Evolutionary conservation across 1,139 yeast genomes (phyloP), one percentile per base, ranked within the genome.

Genomic region (Suhomyces atakaporum): DNA sequence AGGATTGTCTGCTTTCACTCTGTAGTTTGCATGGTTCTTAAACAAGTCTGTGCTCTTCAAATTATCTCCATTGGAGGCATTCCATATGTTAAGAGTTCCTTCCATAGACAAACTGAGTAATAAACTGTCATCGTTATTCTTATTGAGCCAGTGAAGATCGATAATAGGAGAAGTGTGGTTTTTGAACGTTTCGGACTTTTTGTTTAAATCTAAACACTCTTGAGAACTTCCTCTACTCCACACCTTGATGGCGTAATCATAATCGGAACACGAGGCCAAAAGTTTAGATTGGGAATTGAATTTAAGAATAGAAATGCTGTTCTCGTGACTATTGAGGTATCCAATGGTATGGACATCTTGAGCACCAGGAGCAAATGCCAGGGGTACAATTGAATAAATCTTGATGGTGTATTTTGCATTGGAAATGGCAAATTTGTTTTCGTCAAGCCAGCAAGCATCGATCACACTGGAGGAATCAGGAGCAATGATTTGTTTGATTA

Each of bases 61-160:
- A 21, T 51, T 50, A 3, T 47, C 53, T 13, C 81, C 81, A 6
- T 56, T 58, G 11, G 61, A 50, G 1, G 76, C 66, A 46, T 84
- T 77, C 95, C 95, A 88, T 0, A 85, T 50, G 38, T 84, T 72
- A 2, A 83, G 62, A 0, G 81, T 66, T 1, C 95, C 90, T 46
- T 87, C 95, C 58, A 85, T 64, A 1, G 95, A 81, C 1, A 69
- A 54, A 37, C 68, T 60, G 7, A 63, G 42, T 33, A 75, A 58
- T 44, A 45, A 47, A 27, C 51, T 47, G 27, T 46, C 46, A 7
- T 51, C 54, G 5, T 51, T 45, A 11, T 63, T 51, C 15, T 29
- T 29, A 4, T 32, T 27, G 12, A 81, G 41, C 89, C 90, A 84
- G 16, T 60, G 57, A 10, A 81, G 63, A 10, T 67, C 71, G 0